Conservation (phyloP, 495 filamentous ascomycete species). For the Aspergillus affinis region DNA sequence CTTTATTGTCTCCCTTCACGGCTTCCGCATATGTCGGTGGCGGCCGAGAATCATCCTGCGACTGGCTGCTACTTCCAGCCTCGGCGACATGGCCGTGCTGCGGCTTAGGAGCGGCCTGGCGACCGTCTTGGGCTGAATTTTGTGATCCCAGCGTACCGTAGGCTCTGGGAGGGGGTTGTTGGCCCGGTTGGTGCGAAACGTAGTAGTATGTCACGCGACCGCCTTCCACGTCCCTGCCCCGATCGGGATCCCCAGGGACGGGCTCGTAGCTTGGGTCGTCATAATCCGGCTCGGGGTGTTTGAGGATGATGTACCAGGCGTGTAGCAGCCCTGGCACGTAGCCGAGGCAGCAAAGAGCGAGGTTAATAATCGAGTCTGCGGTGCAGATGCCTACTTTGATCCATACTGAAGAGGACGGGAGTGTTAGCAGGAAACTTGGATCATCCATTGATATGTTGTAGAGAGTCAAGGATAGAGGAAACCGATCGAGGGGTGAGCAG, state of each 20-base stretch:
- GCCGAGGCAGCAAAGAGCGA: constrained; percentile 86
- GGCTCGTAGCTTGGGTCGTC: constrained; percentile 62
- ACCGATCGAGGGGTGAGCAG: too few species aligned
- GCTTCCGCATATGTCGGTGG: constrained; percentile 86
- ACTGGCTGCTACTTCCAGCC: constrained; percentile 35
- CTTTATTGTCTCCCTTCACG: constrained; percentile 83
- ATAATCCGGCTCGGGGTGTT: constrained; percentile 70
- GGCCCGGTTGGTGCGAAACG: constrained; percentile 52
- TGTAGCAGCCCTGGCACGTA: constrained; percentile 90
- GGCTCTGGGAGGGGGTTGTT: constrained; percentile 38
- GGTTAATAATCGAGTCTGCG: constrained; percentile 91
- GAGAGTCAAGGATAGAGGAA: background rate
- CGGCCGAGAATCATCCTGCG: constrained; percentile 33
- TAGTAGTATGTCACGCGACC: constrained; percentile 69
- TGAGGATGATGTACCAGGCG: constrained; percentile 96
- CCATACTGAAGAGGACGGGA: constrained; percentile 65
- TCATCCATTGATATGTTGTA: constrained; percentile 14
- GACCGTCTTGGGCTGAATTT: constrained; percentile 25
- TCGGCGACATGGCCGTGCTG: constrained; percentile 20
- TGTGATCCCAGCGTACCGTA: constrained; percentile 40
- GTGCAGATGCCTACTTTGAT: constrained; percentile 93
- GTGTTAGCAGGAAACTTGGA: constrained; percentile 7
- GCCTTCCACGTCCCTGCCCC: constrained; percentile 42
- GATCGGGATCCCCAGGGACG: constrained; percentile 48
- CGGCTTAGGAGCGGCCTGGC: constrained; percentile 23